phyloP scores from a whole-genome alignment of 192 early-diverging fungal genomes.

The Backusella psychrophila region DNA sequence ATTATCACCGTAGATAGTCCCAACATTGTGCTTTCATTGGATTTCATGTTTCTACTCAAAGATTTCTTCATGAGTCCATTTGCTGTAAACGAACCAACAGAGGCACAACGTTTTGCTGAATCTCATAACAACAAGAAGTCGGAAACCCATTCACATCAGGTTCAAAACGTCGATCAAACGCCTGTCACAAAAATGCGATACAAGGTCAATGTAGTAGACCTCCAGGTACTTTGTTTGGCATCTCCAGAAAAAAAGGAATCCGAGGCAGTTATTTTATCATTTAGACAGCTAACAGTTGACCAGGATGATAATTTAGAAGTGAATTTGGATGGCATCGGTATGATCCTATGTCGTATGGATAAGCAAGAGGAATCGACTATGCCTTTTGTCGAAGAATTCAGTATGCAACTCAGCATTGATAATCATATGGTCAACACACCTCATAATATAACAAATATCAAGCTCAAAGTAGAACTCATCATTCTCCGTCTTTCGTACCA shows the following conservation, averaged over 20 bases:
- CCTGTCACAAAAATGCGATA: conserved; percentile 9
- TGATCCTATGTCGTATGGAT: conserved; percentile 77
- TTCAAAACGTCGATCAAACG: background rate
- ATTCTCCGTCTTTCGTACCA: conserved; percentile 72
- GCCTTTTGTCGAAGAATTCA: conserved; percentile 76
- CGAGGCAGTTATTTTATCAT: conserved; percentile 72
- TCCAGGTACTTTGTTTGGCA: conserved; percentile 71
- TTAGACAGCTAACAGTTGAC: conserved; percentile 61
- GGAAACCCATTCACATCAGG: background rate
- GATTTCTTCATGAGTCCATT: conserved; percentile 67
- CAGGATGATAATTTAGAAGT: conserved; percentile 60
- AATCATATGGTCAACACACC: conserved; percentile 47
- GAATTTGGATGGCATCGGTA: conserved; percentile 67
- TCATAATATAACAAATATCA: conserved; percentile 53
- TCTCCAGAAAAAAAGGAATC: conserved; percentile 55
- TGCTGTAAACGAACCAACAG: conserved; percentile 19
- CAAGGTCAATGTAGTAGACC: conserved; percentile 68
- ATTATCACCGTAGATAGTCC: conserved; percentile 64
- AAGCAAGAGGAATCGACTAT: conserved; percentile 59
- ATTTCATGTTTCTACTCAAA: conserved; percentile 67
- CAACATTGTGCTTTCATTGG: conserved; percentile 67
- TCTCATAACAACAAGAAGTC: conserved; percentile 8
- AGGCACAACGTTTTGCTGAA: conserved; percentile 28
- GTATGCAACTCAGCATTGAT: conserved; percentile 57
- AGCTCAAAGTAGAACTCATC: conserved; percentile 61